These are phyloP conservation scores for Piper betle DNA, from an alignment of 164 flowering plant genomes.

Conservation along the genomic window DNA sequence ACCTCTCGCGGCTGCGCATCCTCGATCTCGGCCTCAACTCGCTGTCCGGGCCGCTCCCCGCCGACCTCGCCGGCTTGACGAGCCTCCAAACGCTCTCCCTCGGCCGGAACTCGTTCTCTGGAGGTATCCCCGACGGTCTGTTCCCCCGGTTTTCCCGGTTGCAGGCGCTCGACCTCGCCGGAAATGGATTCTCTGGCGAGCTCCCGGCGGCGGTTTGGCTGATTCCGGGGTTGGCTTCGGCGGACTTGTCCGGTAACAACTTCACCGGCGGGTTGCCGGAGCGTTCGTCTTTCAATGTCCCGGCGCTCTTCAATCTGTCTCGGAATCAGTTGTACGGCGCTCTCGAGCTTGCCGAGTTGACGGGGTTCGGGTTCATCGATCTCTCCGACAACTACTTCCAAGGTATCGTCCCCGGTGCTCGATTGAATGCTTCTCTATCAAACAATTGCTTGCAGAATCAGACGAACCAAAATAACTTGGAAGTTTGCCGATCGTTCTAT, in stretches of 20 bases:
- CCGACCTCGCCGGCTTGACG: no score
- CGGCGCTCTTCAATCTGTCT: constrained; percentile 41
- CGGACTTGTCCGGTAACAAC: constrained; percentile 51
- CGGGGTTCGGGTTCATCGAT: constrained; percentile 29
- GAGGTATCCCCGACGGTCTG: no score
- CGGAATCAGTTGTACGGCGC: constrained; percentile 53
- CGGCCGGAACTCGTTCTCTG: no score
- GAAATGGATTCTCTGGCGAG: constrained; percentile 33
- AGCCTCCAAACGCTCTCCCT: no score
- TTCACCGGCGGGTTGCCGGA: constrained; percentile 43
- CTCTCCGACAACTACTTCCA: constrained; percentile 55
- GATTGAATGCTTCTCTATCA: constrained; percentile 28
- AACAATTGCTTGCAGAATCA: constrained; percentile 58
- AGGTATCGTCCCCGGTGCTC: constrained; percentile 37
- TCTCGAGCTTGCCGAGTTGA: constrained; percentile 16
- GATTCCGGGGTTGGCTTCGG: constrained; percentile 24
- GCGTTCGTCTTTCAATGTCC: not conserved
- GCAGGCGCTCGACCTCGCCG: constrained; percentile 24
- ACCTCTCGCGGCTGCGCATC: constrained; percentile 35
- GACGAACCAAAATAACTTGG: constrained; percentile 39
- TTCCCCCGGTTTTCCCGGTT: constrained; percentile 23
- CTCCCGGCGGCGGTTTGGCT: constrained; percentile 37
- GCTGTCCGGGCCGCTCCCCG: no score
- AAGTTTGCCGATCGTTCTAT: constrained; percentile 54
- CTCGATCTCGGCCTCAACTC: constrained; percentile 55